Base-by-base conservation (phyloP, 768 basidiomycete species). In the Hygrocybe coccinea region DNA sequence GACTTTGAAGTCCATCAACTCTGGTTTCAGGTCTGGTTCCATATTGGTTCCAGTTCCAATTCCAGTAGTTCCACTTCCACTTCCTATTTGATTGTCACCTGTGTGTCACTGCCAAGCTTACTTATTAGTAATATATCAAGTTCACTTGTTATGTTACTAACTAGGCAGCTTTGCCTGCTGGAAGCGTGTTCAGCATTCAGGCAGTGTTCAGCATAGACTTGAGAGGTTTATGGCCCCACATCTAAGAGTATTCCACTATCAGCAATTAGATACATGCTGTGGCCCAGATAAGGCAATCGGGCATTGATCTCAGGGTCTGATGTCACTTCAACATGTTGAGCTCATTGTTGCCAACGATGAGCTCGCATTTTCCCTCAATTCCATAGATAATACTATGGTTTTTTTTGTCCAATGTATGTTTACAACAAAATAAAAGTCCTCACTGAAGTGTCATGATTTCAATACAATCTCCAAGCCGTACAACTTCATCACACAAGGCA, bases 321-420 rank as follows among this genome's bases (percentile, higher is more conserved):
- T 29, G 29, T 29, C 29, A 29, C 29, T 4, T 29, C 29, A 29
- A 29, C 29, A 2, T 19, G 29, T 49, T 11, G n/a, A 9, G 47
- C 47, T 49, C 47, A n/a, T 49, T 21, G 47, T 25, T 25, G 21
- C 10, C 47, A 49, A 49, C 47, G 21, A 49, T 29, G 47, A 49
- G 21, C 9, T 22, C 47, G 21, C 6, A 3, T 25, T 49, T 25
- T 49, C 47, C 10, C 47, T 49, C 47, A 49, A 34, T 49, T 22
- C 19, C 25, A 11, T 25, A 7, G 24, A n/a, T 49, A 11, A 9
- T 49, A 19, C 19, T 9, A 22, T 2, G 24, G n/a, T 49, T 49
- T 25, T 25, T 49, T 49, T 49, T 49, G 47, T 34, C 22, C 5
- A 22, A 14, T 25, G n/a, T 49, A n/a, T 9, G n/a, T 21, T 25